These are phyloP conservation scores for Endocalyx cinctus DNA, from an alignment of 2,329 filamentous ascomycete genomes.

Conservation along the genomic window DNA sequence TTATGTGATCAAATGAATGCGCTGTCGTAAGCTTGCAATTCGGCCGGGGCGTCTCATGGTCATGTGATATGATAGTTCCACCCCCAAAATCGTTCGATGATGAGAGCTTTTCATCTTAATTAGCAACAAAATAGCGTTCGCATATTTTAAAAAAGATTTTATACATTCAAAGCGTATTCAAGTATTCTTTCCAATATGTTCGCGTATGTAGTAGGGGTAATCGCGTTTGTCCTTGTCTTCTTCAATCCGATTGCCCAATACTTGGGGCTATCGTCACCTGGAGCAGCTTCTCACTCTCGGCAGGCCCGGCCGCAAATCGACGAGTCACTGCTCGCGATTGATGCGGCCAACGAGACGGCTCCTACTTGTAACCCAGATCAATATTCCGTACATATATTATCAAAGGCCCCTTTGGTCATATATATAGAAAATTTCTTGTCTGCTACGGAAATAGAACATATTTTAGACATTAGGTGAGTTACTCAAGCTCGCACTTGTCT, in stretches of 20 bases:
- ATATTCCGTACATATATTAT: conserved; percentile 44
- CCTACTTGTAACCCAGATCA: conserved; percentile 33
- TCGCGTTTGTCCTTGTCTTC: conserved; percentile 39
- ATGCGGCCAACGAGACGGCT: conserved; percentile 31
- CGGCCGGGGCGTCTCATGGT: too few species aligned
- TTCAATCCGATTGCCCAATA: conserved; percentile 38
- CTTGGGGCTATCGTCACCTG: conserved; percentile 25
- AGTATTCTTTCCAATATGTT: conserved; percentile 31
- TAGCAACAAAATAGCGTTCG: too few species aligned
- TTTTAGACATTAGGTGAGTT: conserved; percentile 48
- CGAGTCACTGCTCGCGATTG: conserved; percentile 46
- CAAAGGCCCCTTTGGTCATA: conserved; percentile 46
- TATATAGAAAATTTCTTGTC: conserved; percentile 50
- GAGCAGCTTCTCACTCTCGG: too few species aligned
- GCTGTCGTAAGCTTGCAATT: too few species aligned
- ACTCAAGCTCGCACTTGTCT: conserved; percentile 1
- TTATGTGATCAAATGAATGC: too few species aligned
- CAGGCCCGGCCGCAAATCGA: conserved; percentile 45
- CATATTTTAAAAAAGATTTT: too few species aligned
- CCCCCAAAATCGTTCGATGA: too few species aligned
- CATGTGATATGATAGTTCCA: too few species aligned
- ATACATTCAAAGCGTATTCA: too few species aligned
- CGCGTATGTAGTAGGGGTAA: conserved; percentile 37
- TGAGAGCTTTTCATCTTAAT: too few species aligned
- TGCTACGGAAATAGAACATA: conserved; percentile 37